Percentiles rank a stretch among this genome's conserved stretches.
phyloP scores from a whole-genome alignment of 768 basidiomycete species.

The Boletus tylopilopsis region DNA sequence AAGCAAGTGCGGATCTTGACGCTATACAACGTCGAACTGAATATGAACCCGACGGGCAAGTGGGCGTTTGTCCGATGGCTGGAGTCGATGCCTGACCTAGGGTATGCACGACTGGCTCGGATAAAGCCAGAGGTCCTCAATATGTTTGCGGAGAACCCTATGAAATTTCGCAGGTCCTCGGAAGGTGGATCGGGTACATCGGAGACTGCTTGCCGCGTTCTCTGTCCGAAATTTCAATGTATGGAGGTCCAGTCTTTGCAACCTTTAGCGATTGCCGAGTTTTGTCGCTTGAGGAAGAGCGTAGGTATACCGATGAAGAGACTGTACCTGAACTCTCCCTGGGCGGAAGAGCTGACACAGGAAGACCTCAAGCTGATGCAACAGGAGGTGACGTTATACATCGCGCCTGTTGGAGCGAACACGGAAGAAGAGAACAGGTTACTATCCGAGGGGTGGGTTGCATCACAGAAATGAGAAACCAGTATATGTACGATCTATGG shows the following conservation, averaged over 20 bases:
- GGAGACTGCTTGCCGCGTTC: slow-evolving; percentile 16
- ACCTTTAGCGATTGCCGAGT: slow-evolving; percentile 30
- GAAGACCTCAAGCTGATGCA: slow-evolving; percentile 24
- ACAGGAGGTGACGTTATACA: slow-evolving; percentile 27
- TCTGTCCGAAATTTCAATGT: slow-evolving; percentile 44
- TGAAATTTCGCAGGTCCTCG: slow-evolving; percentile 13
- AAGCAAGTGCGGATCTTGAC: slow-evolving; percentile 54
- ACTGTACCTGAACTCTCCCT: slow-evolving; percentile 43
- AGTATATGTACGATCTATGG: slow-evolving; percentile 3
- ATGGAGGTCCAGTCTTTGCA: slow-evolving; percentile 45
- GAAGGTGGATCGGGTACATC: slow-evolving; percentile 3
- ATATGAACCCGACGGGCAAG: slow-evolving; percentile 21
- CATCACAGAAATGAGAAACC: slow-evolving; percentile 2
- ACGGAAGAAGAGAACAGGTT: slow-evolving; percentile 46
- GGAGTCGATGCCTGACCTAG: slow-evolving; percentile 53
- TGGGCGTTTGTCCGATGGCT: slow-evolving; percentile 46
- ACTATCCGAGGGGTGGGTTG: slow-evolving; percentile 18
- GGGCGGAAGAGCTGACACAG: slow-evolving; percentile 16
- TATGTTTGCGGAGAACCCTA: slow-evolving; percentile 44
- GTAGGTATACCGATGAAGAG: slow-evolving; percentile 46
- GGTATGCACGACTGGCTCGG: slow-evolving; percentile 47
- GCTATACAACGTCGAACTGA: slow-evolving; percentile 43
- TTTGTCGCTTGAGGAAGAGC: slow-evolving; percentile 34
- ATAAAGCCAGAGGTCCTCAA: slow-evolving; percentile 42
- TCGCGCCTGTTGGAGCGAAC: slow-evolving; percentile 34